Evolutionary conservation across 495 filamentous ascomycete species (phyloP).

Genomic region (Darksidea phi): DNA sequence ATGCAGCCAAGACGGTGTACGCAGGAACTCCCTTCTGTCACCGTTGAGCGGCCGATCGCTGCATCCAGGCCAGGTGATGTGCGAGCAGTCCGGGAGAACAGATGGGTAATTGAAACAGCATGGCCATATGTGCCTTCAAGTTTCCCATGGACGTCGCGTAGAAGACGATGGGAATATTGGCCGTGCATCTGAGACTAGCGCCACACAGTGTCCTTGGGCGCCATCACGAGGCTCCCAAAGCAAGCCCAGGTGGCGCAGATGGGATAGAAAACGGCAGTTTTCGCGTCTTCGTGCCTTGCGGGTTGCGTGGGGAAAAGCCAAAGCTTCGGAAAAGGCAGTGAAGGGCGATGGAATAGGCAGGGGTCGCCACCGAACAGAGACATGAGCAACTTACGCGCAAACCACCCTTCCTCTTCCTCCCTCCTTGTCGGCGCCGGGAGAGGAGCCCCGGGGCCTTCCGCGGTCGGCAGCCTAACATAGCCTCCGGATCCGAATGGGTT

Average conservation of each 20-base stretch:
- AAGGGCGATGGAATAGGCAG: not conserved
- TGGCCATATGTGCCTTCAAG: conserved; percentile 6
- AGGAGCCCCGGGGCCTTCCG: conserved; percentile 80
- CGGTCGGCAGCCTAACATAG: conserved; percentile 86
- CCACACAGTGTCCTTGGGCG: conserved; percentile 23
- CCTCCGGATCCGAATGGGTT: conserved; percentile 89
- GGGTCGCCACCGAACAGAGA: conserved; percentile 19
- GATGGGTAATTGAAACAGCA: not conserved
- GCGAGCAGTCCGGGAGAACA: not conserved
- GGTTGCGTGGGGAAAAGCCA: conserved; percentile 31
- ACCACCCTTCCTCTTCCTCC: conserved; percentile 93
- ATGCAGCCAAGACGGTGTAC: conserved; percentile 33
- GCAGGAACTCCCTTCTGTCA: conserved; percentile 41
- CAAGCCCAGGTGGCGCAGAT: not conserved
- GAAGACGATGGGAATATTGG: not conserved
- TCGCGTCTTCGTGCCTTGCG: conserved; percentile 1
- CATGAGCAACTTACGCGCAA: conserved; percentile 80
- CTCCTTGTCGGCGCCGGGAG: conserved; percentile 79
- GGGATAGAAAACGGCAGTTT: not conserved
- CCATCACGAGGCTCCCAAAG: conserved; percentile 7
- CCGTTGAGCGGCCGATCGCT: conserved; percentile 29
- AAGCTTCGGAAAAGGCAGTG: conserved; percentile 11
- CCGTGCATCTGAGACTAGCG: conserved; percentile 16
- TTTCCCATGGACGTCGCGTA: conserved; percentile 3
- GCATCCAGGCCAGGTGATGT: conserved; percentile 24